These are phyloP conservation scores for Apiospora phragmitis DNA, from an alignment of 2,329 filamentous ascomycete genomes.

Conservation along the genomic window DNA sequence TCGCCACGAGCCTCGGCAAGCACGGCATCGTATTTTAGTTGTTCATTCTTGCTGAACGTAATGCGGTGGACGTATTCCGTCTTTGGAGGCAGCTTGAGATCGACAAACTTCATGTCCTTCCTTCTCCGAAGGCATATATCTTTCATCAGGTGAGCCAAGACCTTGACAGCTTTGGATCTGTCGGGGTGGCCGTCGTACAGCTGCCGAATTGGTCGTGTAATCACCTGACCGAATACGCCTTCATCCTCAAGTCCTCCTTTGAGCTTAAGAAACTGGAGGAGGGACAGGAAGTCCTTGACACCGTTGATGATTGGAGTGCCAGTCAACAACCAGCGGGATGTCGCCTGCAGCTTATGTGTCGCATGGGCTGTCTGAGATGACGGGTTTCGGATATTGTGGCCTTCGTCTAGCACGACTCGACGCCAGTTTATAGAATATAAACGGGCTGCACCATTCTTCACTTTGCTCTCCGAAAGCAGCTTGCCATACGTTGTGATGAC, in stretches of 20 bases:
- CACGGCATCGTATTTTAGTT: constrained; percentile 74
- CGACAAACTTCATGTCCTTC: constrained; percentile 88
- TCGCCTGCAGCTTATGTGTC: constrained; percentile 64
- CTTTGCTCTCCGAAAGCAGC: constrained; percentile 64
- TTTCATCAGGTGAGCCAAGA: constrained; percentile 76
- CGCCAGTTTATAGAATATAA: constrained; percentile 64
- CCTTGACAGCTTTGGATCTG: constrained; percentile 48
- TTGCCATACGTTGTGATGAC: constrained; percentile 86
- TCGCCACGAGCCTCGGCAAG: constrained; percentile 74
- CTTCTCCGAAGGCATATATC: constrained; percentile 77
- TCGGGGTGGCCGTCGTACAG: constrained; percentile 11
- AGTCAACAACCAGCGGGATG: constrained; percentile 76
- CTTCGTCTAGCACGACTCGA: constrained; percentile 80
- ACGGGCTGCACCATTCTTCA: constrained; percentile 40
- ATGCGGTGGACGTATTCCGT: constrained; percentile 78
- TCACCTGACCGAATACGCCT: constrained; percentile 71
- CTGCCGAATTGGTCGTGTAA: constrained; percentile 58
- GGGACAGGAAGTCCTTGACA: constrained; percentile 77
- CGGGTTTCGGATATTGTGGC: constrained; percentile 78
- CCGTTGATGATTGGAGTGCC: constrained; percentile 85
- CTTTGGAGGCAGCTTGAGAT: constrained; percentile 75
- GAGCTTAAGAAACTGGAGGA: constrained; percentile 75
- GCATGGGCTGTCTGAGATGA: constrained; percentile 71
- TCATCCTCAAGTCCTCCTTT: constrained; percentile 73
- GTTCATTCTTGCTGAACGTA: constrained; percentile 71